Percentiles rank a stretch among this genome's conserved stretches.
Evolutionary conservation across 176 grass and related monocot genomes (phyloP).

Genomic region (Phoenix dactylifera): DNA sequence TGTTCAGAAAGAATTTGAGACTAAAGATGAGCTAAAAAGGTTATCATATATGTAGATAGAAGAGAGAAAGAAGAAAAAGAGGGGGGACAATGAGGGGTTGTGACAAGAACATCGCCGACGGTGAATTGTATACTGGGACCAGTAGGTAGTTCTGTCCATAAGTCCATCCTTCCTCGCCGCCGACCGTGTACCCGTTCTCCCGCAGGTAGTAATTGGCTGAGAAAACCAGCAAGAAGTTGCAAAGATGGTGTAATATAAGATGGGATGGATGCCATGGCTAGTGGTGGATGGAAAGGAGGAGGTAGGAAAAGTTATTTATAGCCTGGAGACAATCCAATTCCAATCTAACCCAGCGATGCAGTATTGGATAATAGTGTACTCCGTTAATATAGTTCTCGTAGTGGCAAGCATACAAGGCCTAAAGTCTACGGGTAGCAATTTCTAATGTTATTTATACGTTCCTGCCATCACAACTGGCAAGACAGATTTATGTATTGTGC

Average conservation of each 20-base stretch:
- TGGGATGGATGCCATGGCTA: neutral
- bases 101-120: slow-evolving; percentile 64
- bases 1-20: too few relatives aligned
- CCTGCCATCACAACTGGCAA: too few relatives aligned
- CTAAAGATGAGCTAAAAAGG: neutral
- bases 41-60: neutral
- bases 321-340: too few relatives aligned
- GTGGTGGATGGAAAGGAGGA: neutral
- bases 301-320: too few relatives aligned
- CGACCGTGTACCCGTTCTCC: slow-evolving; percentile 39
- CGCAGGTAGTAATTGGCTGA: neutral
- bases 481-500: too few relatives aligned
- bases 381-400: too few relatives aligned
- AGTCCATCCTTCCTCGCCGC: slow-evolving; percentile 41
- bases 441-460: too few relatives aligned
- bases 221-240: neutral
- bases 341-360: too few relatives aligned
- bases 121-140: slow-evolving; percentile 84
- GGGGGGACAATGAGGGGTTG: neutral
- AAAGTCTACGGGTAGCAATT: too few relatives aligned
- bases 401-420: too few relatives aligned
- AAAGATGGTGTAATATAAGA: neutral
- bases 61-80: neutral
- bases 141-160: slow-evolving; percentile 41
- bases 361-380: too few relatives aligned